Base-by-base conservation (phyloP, 2,329 filamentous ascomycete species). In the Byssoonygena ceratinophila region DNA sequence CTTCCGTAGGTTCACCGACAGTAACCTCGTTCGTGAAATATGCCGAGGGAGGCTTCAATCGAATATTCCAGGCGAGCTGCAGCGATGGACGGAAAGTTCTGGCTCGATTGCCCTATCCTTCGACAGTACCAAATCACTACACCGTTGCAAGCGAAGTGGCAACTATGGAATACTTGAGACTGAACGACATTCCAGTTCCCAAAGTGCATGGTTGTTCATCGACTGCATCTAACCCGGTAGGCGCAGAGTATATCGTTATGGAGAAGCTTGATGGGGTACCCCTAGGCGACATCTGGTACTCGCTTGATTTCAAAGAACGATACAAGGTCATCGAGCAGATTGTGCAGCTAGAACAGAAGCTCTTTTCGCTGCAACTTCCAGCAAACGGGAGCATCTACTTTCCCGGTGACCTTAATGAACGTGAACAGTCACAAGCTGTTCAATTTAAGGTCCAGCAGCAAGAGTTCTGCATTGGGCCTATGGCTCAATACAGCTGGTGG, bases 1-100 rank as follows among this genome's bases (percentile, higher is more conserved):
- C 57, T 29, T 9, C 23, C 37, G 54, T 44, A 23, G n/a, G 32
- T 3, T 41, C 32, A 16, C 49, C 50, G 2, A 55, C 61, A 44
- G 50, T 63, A 12, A 43, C 34, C 1, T 14, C 48, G 18, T 59
- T 68, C 46, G 44, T 16, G 3, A 70, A 69, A 49, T 18, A 70
- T 11, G 60, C 61, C 1, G 67, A 71, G 52, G 67, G 67, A 32
- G 64, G 63, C 1, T 68, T 65, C 52, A 69, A 70, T 54, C 62
- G 66, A 1, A 48, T 65, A 0, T 66, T 70, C 40, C 57, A 64
- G 23, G 55, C 62, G 6, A 56, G 49, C 1, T 62, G 68, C 56
- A 55, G 54, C 16, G 59, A 68, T 57, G 62, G 61, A 1, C 53
- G 51, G 2, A 57, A 54, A 27, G 51, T 68, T 27, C 43, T 70